Evolutionary conservation across 2,329 filamentous ascomycete species (phyloP).

Genomic region (Epichloe elymi): DNA sequence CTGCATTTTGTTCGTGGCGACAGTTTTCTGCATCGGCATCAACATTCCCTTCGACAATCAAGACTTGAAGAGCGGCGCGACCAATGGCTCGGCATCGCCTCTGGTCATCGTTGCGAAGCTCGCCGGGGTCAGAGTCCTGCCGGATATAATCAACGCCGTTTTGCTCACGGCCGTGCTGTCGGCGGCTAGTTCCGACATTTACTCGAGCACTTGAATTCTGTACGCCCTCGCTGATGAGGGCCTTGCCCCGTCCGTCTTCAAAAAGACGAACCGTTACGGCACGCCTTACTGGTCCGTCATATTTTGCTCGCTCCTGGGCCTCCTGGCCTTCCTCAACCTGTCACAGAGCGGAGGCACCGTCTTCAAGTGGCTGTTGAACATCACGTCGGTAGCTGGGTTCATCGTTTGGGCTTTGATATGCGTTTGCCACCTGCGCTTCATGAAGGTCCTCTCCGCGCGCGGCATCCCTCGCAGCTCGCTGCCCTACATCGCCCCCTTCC

Average conservation of each 20-base stretch:
- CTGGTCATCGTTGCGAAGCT: slow-evolving; percentile 47
- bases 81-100: slow-evolving; percentile 51
- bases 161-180: slow-evolving; percentile 67
- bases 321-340: slow-evolving; percentile 56
- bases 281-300: slow-evolving; percentile 51
- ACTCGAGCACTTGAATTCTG: slow-evolving; percentile 56
- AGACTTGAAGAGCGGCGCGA: slow-evolving; percentile 35
- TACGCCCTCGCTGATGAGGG: slow-evolving; percentile 52
- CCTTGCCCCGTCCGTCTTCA: slow-evolving; percentile 47
- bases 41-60: slow-evolving; percentile 50
- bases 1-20: slow-evolving; percentile 51
- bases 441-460: slow-evolving; percentile 43
- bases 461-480: slow-evolving; percentile 43
- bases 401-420: slow-evolving; percentile 58
- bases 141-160: slow-evolving; percentile 63
- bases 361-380: slow-evolving; percentile 62
- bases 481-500: slow-evolving; percentile 47
- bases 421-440: slow-evolving; percentile 51
- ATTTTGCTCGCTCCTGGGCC: slow-evolving; percentile 39
- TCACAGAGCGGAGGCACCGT: slow-evolving; percentile 43
- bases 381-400: slow-evolving; percentile 55
- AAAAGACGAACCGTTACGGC: slow-evolving; percentile 44
- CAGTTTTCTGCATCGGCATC: slow-evolving; percentile 59
- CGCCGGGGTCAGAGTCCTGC: slow-evolving; percentile 50
- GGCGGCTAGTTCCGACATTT: slow-evolving; percentile 66